Evolutionary conservation across 1,284 basidiomycete species (phyloP).

Genomic region (Trametes pubescens): DNA sequence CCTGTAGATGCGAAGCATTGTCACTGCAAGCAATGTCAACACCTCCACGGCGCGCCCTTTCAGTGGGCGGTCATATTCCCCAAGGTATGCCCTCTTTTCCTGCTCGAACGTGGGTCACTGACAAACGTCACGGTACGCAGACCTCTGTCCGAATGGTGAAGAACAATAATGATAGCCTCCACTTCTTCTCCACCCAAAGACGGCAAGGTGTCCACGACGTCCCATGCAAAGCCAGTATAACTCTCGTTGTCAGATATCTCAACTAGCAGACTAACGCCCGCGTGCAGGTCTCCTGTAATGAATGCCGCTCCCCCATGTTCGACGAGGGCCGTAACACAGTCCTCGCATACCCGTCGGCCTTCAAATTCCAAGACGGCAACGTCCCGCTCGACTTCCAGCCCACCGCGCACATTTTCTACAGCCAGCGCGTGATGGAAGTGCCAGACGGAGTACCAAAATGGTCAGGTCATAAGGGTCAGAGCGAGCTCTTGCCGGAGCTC

Average conservation of each 20-base stretch:
- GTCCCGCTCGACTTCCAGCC: conserved; percentile 44
- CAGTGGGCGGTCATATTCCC: conserved; percentile 48
- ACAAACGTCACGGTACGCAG: conserved; percentile 25
- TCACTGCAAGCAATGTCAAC: conserved; percentile 45
- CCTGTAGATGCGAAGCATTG: conserved; percentile 46
- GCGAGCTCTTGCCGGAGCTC: conserved; percentile 41
- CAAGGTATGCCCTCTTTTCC: conserved; percentile 28
- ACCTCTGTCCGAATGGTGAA: conserved; percentile 43
- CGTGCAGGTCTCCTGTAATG: conserved; percentile 40
- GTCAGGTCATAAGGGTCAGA: conserved; percentile 44
- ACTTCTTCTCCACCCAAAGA: conserved; percentile 45
- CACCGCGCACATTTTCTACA: conserved; percentile 45
- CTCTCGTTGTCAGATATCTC: not conserved
- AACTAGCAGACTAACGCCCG: not conserved
- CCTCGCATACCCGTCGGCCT: conserved; percentile 44
- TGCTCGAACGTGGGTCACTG: not conserved
- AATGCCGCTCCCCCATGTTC: conserved; percentile 46
- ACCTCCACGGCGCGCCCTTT: conserved; percentile 45
- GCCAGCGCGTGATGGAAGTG: conserved; percentile 43
- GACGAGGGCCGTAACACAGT: conserved; percentile 47
- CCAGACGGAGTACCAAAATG: conserved; percentile 45
- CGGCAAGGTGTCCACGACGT: conserved; percentile 39
- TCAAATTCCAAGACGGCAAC: conserved; percentile 41
- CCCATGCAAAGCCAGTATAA: conserved; percentile 42
- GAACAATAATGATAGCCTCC: conserved; percentile 41